Evolutionary conservation across 805 yeast genomes (phyloP).

Genomic region (Wickerhamomyces bisporus): DNA sequence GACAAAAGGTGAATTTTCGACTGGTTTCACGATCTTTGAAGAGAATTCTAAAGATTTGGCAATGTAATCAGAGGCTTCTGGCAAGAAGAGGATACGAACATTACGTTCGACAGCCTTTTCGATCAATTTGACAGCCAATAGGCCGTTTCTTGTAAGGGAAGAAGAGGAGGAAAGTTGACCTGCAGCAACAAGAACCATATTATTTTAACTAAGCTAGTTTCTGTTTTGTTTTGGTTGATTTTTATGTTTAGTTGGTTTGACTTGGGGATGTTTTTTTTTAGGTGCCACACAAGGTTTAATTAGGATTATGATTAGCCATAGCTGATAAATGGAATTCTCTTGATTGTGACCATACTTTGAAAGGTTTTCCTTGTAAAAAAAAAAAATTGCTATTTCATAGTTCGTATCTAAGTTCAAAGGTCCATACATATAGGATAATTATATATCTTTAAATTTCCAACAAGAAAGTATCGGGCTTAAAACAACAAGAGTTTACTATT

Average conservation of each 20-base stretch:
- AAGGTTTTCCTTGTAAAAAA: too few relatives aligned
- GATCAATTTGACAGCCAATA: constrained; percentile 53
- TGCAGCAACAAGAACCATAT: constrained; percentile 67
- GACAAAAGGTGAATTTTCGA: constrained; percentile 37
- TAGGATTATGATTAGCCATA: too few relatives aligned
- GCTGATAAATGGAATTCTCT: too few relatives aligned
- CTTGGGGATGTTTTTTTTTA: too few relatives aligned
- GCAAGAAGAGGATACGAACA: constrained; percentile 72
- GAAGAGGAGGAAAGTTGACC: constrained; percentile 83
- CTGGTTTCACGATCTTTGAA: constrained; percentile 48
- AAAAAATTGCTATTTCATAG: too few relatives aligned
- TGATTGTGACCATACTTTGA: too few relatives aligned
- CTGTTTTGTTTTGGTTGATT: background rate
- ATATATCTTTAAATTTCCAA: too few relatives aligned
- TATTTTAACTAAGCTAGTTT: background rate
- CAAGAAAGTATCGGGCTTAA: too few relatives aligned
- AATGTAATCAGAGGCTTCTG: constrained; percentile 91
- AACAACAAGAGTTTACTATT: too few relatives aligned
- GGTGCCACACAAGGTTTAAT: too few relatives aligned
- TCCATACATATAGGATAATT: too few relatives aligned
- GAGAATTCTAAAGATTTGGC: constrained; percentile 50
- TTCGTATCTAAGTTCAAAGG: too few relatives aligned
- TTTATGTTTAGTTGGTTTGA: background rate
- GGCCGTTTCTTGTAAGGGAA: constrained; percentile 53
- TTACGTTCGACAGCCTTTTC: constrained; percentile 54